These are phyloP conservation scores for Baorangia bicolor DNA, from an alignment of 768 basidiomycete species.

Conservation along the genomic window DNA sequence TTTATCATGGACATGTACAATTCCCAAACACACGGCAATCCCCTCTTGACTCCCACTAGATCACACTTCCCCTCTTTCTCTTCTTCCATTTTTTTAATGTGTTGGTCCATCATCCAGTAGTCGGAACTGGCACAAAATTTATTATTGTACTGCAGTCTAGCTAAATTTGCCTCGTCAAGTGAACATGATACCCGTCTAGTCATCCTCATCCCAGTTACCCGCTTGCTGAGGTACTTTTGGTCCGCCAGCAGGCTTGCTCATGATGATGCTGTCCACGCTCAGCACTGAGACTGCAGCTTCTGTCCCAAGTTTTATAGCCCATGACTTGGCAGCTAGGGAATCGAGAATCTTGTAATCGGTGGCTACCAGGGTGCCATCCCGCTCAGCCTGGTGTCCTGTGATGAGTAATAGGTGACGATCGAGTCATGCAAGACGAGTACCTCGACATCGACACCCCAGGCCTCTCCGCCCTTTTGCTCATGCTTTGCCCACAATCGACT, in stretches of 20 bases:
- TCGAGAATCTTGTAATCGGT: conserved; percentile 72
- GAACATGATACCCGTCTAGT: conserved; percentile 35
- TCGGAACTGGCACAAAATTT: conserved; percentile 23
- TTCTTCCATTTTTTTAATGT: neutral
- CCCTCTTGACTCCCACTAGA: conserved; percentile 9
- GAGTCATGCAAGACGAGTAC: conserved; percentile 37
- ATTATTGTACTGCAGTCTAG: conserved; percentile 30
- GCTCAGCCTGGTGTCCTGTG: conserved; percentile 54
- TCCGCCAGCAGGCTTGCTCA: conserved; percentile 90
- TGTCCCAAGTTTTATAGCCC: conserved; percentile 88
- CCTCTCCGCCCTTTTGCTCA: conserved; percentile 67
- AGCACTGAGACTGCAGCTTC: conserved; percentile 90
- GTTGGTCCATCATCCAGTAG: conserved; percentile 16
- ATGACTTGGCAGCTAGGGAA: conserved; percentile 84
- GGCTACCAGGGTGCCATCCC: conserved; percentile 71
- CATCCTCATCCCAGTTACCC: conserved; percentile 80
- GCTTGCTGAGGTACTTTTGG: conserved; percentile 86
- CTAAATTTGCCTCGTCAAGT: conserved; percentile 10
- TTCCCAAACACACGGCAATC: conserved; percentile 11
- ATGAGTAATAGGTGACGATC: neutral
- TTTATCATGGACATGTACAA: conserved; percentile 37
- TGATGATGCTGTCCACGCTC: conserved; percentile 96
- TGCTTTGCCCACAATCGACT: conserved; percentile 90
- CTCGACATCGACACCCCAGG: conserved; percentile 89
- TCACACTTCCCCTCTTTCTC: neutral